phyloP scores from a whole-genome alignment of 176 grass and related monocot species.

The Paspalum notatum region DNA sequence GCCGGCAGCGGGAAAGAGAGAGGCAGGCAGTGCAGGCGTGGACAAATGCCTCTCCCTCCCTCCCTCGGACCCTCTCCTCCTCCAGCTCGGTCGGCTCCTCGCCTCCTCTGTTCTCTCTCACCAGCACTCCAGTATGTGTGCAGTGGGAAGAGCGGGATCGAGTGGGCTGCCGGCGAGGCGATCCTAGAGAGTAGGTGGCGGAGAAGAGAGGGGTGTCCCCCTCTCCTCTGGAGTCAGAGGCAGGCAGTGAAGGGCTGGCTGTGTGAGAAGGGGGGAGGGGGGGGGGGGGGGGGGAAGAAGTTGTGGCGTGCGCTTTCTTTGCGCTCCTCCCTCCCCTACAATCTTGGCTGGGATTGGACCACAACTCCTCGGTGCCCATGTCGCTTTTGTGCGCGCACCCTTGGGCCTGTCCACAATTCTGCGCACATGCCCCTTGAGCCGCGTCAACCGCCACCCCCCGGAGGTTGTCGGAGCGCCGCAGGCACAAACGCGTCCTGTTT shows the following conservation, averaged over 20 bases:
- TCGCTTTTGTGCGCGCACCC: neutral
- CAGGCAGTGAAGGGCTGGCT: too few relatives aligned
- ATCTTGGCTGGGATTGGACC: slow-evolving; percentile 48
- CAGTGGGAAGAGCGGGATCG: slow-evolving; percentile 12
- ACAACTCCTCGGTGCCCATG: too few relatives aligned
- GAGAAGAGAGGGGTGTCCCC: slow-evolving; percentile 36
- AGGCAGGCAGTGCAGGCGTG: neutral
- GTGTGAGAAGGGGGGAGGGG: neutral
- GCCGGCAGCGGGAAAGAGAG: neutral
- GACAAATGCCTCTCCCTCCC: neutral
- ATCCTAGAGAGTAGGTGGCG: slow-evolving; percentile 45
- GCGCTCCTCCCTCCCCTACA: neutral
- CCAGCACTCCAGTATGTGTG: too few relatives aligned
- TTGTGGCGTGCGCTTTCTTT: slow-evolving; percentile 23
- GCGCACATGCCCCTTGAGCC: rapidly evolving
- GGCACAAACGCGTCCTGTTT: too few relatives aligned
- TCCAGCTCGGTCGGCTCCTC: neutral
- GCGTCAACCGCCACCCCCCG: too few relatives aligned
- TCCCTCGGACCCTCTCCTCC: neutral
- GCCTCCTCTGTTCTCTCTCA: neutral
- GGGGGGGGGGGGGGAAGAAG: neutral
- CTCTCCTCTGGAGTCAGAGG: too few relatives aligned
- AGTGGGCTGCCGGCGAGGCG: slow-evolving; percentile 40
- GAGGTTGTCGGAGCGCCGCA: too few relatives aligned
- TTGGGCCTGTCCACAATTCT: neutral